phyloP scores from a whole-genome alignment of 305 asterid genomes.

The Fraxinus velutina region DNA sequence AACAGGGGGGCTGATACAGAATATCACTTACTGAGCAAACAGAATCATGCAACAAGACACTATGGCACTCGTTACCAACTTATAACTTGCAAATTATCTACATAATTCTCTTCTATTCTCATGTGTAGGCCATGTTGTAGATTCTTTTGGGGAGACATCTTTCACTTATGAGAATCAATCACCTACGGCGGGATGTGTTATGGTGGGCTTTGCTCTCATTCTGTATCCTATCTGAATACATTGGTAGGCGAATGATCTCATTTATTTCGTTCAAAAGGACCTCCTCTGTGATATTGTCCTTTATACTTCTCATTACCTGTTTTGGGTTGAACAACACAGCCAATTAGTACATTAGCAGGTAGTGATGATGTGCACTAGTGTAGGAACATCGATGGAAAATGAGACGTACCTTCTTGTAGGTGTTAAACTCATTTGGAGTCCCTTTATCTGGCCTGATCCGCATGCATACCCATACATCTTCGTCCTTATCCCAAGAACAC shows the following conservation, averaged over 20 bases:
- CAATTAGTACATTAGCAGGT: not conserved
- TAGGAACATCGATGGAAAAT: not conserved
- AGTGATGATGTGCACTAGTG: not conserved
- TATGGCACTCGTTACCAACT: not conserved
- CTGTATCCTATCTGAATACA: conserved; percentile 89
- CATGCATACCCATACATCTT: conserved; percentile 76
- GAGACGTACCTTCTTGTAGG: conserved; percentile 73
- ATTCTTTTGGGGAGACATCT: not conserved
- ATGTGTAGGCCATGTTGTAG: not conserved
- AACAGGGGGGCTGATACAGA: not conserved
- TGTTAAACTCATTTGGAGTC: conserved; percentile 80
- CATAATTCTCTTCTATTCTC: not conserved
- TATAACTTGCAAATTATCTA: not conserved
- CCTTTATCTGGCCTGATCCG: conserved; percentile 86
- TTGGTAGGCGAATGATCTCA: conserved; percentile 81
- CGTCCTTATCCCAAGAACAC: conserved; percentile 78
- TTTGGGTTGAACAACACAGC: not conserved
- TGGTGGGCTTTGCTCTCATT: conserved; percentile 71
- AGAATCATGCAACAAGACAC: not conserved
- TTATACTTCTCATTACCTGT: conserved; percentile 93
- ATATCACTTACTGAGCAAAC: conserved; percentile 1
- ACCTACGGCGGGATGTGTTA: conserved; percentile 54
- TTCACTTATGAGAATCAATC: conserved; percentile 21
- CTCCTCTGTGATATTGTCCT: conserved; percentile 88
- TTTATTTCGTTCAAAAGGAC: conserved; percentile 65